Conservation (phyloP, 441 rosid genomes). For the Gossypium davidsonii region DNA sequence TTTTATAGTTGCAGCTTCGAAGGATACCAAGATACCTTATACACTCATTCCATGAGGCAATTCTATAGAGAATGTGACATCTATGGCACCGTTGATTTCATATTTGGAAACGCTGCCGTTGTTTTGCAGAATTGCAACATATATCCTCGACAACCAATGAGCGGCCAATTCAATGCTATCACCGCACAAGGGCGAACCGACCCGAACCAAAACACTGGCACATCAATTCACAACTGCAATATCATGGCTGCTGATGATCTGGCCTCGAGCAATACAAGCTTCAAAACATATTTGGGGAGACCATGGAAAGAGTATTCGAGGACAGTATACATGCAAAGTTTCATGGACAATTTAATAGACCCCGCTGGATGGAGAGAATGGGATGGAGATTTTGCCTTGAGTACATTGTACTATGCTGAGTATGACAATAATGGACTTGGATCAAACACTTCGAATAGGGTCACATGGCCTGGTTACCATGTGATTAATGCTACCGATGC, state of each 20-base stretch:
- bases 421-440: conserved; percentile 49
- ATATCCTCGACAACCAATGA: conserved; percentile 47
- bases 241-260: conserved; percentile 45
- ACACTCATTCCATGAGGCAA: conserved; percentile 50
- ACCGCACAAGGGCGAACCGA: conserved; percentile 66
- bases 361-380: conserved; percentile 51
- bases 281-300: conserved; percentile 51
- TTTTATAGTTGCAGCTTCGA: conserved; percentile 60
- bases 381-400: conserved; percentile 43
- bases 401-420: conserved; percentile 50
- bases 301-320: conserved; percentile 73
- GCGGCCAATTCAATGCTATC: conserved; percentile 50
- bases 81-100: conserved; percentile 59
- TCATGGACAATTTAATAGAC: conserved; percentile 34
- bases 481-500: conserved; percentile 45
- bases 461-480: conserved; percentile 50
- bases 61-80: conserved; percentile 57
- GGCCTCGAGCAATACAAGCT: conserved; percentile 27
- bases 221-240: conserved; percentile 43
- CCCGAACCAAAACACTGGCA: conserved; percentile 67
- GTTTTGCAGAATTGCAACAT: conserved; percentile 50
- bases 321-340: conserved; percentile 47
- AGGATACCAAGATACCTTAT: conserved; percentile 53
- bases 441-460: conserved; percentile 36
- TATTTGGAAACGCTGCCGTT: conserved; percentile 63